Percentiles rank a stretch among this genome's conserved stretches.
These are phyloP conservation scores for Globisporangium megalacanthum DNA, from an alignment of 352 stramenopile genomes.

Conservation along the genomic window DNA sequence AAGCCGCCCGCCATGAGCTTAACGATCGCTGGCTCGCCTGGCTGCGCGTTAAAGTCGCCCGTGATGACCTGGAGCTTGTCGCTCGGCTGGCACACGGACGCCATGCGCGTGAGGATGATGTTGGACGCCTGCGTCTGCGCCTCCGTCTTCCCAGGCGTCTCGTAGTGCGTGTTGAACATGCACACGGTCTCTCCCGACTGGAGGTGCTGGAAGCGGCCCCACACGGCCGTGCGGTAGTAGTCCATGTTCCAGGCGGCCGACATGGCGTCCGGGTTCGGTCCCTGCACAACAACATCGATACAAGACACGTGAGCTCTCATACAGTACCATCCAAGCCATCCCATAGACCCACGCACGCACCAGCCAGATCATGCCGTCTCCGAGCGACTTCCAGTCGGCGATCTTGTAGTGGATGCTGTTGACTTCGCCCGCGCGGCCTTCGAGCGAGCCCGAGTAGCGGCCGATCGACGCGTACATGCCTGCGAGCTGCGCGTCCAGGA, in stretches of 20 bases:
- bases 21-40: slow-evolving; percentile 55
- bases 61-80: slow-evolving; percentile 62
- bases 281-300: slow-evolving; percentile 10
- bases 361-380: slow-evolving; percentile 70
- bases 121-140: slow-evolving; percentile 57
- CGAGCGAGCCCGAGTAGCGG: slow-evolving; percentile 48
- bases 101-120: slow-evolving; percentile 53
- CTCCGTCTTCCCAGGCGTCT: slow-evolving; percentile 70
- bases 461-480: slow-evolving; percentile 62
- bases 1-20: slow-evolving; percentile 40
- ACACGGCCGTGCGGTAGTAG: slow-evolving; percentile 72
- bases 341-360: slow-evolving; percentile 6
- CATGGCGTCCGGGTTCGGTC: slow-evolving; percentile 43
- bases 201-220: slow-evolving; percentile 67
- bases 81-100: slow-evolving; percentile 36
- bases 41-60: slow-evolving; percentile 65
- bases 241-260: slow-evolving; percentile 54
- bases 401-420: slow-evolving; percentile 64
- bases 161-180: slow-evolving; percentile 79
- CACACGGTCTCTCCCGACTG: slow-evolving; percentile 53
- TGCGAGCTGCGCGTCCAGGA: slow-evolving; percentile 46
- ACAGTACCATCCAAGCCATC: no score
- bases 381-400: slow-evolving; percentile 44
- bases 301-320: no score
- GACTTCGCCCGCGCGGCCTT: slow-evolving; percentile 46